phyloP scores from a whole-genome alignment of 805 yeast genomes.

The Peterozyma xylosa region DNA sequence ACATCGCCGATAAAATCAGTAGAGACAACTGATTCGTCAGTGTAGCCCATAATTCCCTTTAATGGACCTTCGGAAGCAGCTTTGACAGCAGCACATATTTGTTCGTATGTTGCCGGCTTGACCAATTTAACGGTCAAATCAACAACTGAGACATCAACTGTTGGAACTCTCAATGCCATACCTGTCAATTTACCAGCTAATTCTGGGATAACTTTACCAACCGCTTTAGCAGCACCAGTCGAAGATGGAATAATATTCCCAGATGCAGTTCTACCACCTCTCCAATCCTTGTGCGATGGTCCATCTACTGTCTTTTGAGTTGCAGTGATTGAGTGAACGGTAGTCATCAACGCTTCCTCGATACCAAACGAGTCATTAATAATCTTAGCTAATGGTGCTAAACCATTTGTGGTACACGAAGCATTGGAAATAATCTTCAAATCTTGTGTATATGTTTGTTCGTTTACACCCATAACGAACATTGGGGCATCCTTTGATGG shows the following conservation, averaged over 20 bases:
- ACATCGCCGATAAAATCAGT: constrained; percentile 80
- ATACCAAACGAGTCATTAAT: constrained; percentile 80
- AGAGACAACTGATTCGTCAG: constrained; percentile 89
- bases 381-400: constrained; percentile 91
- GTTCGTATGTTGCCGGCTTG: constrained; percentile 74
- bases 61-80: constrained; percentile 69
- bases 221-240: constrained; percentile 97
- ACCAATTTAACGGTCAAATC: constrained; percentile 81
- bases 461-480: constrained; percentile 92
- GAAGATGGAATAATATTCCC: constrained; percentile 94
- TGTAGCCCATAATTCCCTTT: constrained; percentile 82
- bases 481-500: constrained; percentile 93
- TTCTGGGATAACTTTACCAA: constrained; percentile 89
- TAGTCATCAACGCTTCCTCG: constrained; percentile 92
- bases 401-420: constrained; percentile 93
- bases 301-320: constrained; percentile 96
- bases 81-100: constrained; percentile 71
- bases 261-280: constrained; percentile 96
- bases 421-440: constrained; percentile 81
- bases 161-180: constrained; percentile 90
- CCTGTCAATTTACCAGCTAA: constrained; percentile 92
- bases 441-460: constrained; percentile 68
- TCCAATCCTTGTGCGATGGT: constrained; percentile 97
- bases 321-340: constrained; percentile 93
- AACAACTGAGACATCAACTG: constrained; percentile 88